Evolutionary conservation across 129 eudicot species (phyloP).

Genomic region (Flaveria brownii): DNA sequence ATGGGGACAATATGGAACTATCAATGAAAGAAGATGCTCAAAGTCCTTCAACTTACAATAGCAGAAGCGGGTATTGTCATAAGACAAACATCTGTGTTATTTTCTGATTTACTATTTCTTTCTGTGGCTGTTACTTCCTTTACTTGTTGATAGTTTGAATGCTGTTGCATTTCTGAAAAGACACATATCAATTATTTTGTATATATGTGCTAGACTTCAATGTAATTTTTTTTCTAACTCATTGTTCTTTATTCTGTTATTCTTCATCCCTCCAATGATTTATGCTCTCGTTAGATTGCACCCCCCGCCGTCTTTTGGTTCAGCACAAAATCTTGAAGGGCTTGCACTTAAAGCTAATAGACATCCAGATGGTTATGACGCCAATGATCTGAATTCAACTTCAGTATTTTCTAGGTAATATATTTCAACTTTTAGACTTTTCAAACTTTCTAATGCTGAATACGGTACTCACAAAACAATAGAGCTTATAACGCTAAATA

Average conservation of each 20-base stretch:
- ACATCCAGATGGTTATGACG: slow-evolving; percentile 39
- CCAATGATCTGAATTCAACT: slow-evolving; percentile 39
- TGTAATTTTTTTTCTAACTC: slow-evolving; percentile 13
- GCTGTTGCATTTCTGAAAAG: slow-evolving; percentile 14
- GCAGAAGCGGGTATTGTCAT: slow-evolving; percentile 42
- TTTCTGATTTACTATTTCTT: slow-evolving; percentile 1
- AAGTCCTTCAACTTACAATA: slow-evolving; percentile 44
- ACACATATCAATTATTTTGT: not conserved
- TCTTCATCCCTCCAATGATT: slow-evolving; percentile 18
- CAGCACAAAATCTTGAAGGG: slow-evolving; percentile 62
- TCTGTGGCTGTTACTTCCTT: not conserved
- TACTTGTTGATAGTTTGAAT: slow-evolving; percentile 2
- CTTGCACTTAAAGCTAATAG: slow-evolving; percentile 49
- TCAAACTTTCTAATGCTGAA: not conserved
- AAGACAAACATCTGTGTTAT: slow-evolving; percentile 13
- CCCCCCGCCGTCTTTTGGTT: slow-evolving; percentile 83
- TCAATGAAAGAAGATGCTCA: slow-evolving; percentile 59
- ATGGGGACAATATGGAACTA: slow-evolving; percentile 44
- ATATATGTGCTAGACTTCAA: not conserved
- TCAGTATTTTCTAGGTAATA: slow-evolving; percentile 41
- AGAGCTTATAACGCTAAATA: slow-evolving; percentile 7
- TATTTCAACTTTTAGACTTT: not conserved
- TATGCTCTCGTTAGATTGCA: slow-evolving; percentile 43
- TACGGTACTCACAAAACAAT: slow-evolving; percentile 12
- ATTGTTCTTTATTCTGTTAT: slow-evolving; percentile 15